Base-by-base conservation (phyloP, 805 yeast genomes). In the Lachancea sp. region DNA sequence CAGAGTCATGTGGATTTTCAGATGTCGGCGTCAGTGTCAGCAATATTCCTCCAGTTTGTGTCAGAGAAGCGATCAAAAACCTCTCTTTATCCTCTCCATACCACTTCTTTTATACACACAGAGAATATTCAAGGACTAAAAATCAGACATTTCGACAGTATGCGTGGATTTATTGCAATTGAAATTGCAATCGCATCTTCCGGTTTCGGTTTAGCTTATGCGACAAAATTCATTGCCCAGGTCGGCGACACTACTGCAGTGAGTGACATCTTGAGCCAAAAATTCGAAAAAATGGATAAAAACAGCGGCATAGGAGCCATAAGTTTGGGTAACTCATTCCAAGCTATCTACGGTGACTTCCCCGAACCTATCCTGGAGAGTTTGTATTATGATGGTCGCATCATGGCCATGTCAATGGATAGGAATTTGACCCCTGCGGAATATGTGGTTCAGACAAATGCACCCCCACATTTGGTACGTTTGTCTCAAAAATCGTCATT, bases 401-500 rank as follows among this genome's bases (percentile, higher is more conserved):
- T 70, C 31, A 58, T 52, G 29, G 55, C 67, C 5, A 64, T 68
- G 23, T 61, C 71, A 8, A 49, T 61, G 29, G 69, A 66, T 42
- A 52, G 66, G 29, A 54, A 52, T 5, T 53, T 67, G 24, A 58
- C 57, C 7, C 38, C 69, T 26, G 58, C 68, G 13, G 65, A 63
- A 15, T 41, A 45, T 22, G 31, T 37, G 22, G 35, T 37, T 3
- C 79, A 75, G 45, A 42, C 45, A 5, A 59, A 62, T 29, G 79
- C 80, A 0, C 90, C 90, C 1, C 60, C 84, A 35, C 92, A 84
- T 54, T 65, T 83, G 43, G 82, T 77, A 0, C 61, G 87, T 30
- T 49, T 83, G 6, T 79, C 87, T 0, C 77, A 77, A 45, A 63
- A 68, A 20, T 62, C 54, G 1, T 63, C 50, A 40, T 46, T 68